Percentiles rank a stretch among this genome's conserved stretches.
Evolutionary conservation across 306 rosid genomes (phyloP).

Genomic region (Arachis stenosperma): DNA sequence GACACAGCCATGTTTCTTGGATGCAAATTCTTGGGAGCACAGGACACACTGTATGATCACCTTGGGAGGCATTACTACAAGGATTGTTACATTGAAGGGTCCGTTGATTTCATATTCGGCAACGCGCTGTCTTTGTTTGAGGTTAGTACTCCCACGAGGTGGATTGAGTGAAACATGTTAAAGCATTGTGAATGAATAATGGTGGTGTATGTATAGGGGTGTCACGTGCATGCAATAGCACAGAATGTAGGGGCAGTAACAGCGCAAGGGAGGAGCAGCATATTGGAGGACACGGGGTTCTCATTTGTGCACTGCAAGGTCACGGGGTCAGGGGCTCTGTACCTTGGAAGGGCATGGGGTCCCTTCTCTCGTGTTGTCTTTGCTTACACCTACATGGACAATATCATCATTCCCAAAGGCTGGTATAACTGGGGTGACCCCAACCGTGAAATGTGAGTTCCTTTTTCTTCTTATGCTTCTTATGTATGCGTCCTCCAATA

Average conservation of each 20-base stretch:
- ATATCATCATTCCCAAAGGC: slow-evolving; percentile 66
- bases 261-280: slow-evolving; percentile 59
- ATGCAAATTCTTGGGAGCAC: slow-evolving; percentile 73
- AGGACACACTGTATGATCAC: slow-evolving; percentile 74
- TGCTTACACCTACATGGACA: slow-evolving; percentile 65
- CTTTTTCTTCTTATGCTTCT: too few relatives aligned
- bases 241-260: slow-evolving; percentile 53
- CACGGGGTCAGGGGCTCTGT: slow-evolving; percentile 71
- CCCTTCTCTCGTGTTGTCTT: slow-evolving; percentile 62
- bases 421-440: slow-evolving; percentile 69
- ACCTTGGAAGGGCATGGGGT: slow-evolving; percentile 77
- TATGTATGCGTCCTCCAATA: background rate
- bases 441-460: slow-evolving; percentile 57
- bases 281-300: slow-evolving; percentile 65
- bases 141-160: slow-evolving; percentile 29
- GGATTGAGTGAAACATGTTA: too few relatives aligned
- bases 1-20: slow-evolving; percentile 62
- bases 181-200: too few relatives aligned
- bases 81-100: slow-evolving; percentile 71
- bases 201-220: slow-evolving; percentile 32
- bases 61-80: slow-evolving; percentile 72
- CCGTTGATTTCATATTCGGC: slow-evolving; percentile 78
- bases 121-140: slow-evolving; percentile 67
- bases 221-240: slow-evolving; percentile 70
- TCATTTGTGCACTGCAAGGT: slow-evolving; percentile 68